These are phyloP conservation scores for Erigeron philadelphicus DNA, from an alignment of 140 eudicot genomes.

Conservation along the genomic window DNA sequence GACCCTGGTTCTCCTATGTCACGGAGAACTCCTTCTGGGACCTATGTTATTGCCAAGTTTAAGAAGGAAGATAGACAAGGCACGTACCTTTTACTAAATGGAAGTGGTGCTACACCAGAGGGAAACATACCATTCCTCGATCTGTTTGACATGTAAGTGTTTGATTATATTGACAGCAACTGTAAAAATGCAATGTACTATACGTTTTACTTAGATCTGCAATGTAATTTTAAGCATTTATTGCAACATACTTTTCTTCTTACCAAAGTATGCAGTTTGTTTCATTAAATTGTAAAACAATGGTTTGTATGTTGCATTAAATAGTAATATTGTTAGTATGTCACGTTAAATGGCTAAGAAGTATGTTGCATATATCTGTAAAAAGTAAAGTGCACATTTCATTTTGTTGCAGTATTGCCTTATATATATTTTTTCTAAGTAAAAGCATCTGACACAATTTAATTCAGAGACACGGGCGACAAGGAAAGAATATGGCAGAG, in stretches of 20 bases:
- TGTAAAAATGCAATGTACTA: no score
- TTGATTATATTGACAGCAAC: not conserved
- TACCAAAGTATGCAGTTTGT: no score
- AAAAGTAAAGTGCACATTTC: no score
- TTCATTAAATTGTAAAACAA: no score
- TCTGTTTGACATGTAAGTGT: constrained; percentile 79
- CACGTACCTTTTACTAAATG: constrained; percentile 63
- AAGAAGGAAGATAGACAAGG: constrained; percentile 62
- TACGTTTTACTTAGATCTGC: no score
- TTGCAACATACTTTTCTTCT: no score
- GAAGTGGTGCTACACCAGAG: constrained; percentile 94
- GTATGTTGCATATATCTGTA: no score
- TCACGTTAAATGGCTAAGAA: no score
- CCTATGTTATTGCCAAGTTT: constrained; percentile 78
- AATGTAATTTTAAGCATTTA: no score
- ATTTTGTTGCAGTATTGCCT: no score
- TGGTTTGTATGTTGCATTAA: no score
- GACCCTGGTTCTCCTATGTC: constrained; percentile 99
- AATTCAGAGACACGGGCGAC: constrained; percentile 67
- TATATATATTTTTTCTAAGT: not conserved
- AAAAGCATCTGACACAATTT: constrained; percentile 25
- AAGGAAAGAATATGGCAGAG: constrained; percentile 96
- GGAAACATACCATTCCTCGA: constrained; percentile 92
- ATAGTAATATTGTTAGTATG: no score
- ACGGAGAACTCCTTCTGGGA: constrained; percentile 71